Evolutionary conservation across 176 grass and related monocot species (phyloP).

Genomic region (Luzula sylvatica): DNA sequence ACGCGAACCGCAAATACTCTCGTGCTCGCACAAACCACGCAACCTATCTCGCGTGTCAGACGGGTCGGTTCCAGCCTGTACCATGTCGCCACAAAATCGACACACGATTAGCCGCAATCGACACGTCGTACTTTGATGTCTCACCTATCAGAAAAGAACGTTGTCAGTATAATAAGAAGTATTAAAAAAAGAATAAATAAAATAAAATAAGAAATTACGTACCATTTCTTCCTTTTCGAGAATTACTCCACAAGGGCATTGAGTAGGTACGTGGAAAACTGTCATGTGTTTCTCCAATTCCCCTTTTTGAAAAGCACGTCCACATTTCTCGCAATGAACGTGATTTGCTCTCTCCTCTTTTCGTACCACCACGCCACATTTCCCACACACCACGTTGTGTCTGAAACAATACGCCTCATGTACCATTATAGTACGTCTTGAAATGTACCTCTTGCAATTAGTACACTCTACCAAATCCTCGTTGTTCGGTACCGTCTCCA

Average conservation of each 20-base stretch:
- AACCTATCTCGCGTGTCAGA: conserved; percentile 51
- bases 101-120: conserved; percentile 70
- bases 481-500: conserved; percentile 25
- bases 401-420: conserved; percentile 92
- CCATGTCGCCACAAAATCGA: conserved; percentile 80
- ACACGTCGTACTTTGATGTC: conserved; percentile 65
- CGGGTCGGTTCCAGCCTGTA: conserved; percentile 58
- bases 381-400: conserved; percentile 77
- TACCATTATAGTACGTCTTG: conserved; percentile 40
- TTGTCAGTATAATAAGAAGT: neutral
- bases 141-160: conserved; percentile 31
- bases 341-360: conserved; percentile 69
- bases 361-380: conserved; percentile 70
- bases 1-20: conserved; percentile 89
- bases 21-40: conserved; percentile 66
- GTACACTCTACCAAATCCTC: conserved; percentile 57
- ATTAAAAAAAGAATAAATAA: neutral
- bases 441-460: conserved; percentile 73
- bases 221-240: conserved; percentile 99
- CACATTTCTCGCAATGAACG: conserved; percentile 74
- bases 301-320: conserved; percentile 63
- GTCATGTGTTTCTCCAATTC: conserved; percentile 95
- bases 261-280: conserved; percentile 81
- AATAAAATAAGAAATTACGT: conserved; percentile 3
- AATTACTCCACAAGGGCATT: conserved; percentile 60